Evolutionary conservation across 2,329 filamentous ascomycete species (phyloP), one percentile per base, ranked within the genome.

Genomic region (Cordyceps sp.): DNA sequence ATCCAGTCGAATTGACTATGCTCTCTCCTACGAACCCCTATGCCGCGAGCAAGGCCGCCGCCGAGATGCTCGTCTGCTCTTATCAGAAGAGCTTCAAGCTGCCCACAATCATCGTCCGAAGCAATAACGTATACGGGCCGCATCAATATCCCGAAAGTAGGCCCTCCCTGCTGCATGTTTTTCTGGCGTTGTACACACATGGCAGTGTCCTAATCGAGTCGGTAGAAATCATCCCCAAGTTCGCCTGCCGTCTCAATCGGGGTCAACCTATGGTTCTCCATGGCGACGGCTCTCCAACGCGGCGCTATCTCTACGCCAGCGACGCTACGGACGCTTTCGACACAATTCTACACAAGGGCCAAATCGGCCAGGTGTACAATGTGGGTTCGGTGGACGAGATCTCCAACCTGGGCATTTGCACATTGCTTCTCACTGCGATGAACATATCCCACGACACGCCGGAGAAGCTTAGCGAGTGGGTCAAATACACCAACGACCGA

Each of bases 51-150:
- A 86, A 86, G 54, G 80, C 80, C 4, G 80, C 80, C 2, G 80
- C 80, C 5, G 80, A 86, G 57, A 85, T 85, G 79, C 64, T 83
- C 46, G 79, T 88, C 14, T 75, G 79, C 50, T 82, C 80, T n/a
- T 90, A 86, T 50, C 69, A 76, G 48, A 84, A 81, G 58, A 82
- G 76, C 53, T 86, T 85, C 61, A 78, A 79, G 51, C 62, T 90
- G 10, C 81, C 81, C 1, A 72, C 74, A 31, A 82, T 88, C 40
- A 81, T 86, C 43, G 77, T 86, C 18, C 67, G 81, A 31, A 78
- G 78, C 49, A 88, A 88, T 59, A 88, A 90, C 45, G 79, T 88
- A 21, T 88, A 85, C 45, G 82, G 82, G 0, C 82, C 81, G 16
- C 79, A 86, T 48, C 81, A 88, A 49, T 85, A 78, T 49, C 80